Conservation (phyloP, 176 grass and related monocot genomes). For the Triticum monococcum region DNA sequence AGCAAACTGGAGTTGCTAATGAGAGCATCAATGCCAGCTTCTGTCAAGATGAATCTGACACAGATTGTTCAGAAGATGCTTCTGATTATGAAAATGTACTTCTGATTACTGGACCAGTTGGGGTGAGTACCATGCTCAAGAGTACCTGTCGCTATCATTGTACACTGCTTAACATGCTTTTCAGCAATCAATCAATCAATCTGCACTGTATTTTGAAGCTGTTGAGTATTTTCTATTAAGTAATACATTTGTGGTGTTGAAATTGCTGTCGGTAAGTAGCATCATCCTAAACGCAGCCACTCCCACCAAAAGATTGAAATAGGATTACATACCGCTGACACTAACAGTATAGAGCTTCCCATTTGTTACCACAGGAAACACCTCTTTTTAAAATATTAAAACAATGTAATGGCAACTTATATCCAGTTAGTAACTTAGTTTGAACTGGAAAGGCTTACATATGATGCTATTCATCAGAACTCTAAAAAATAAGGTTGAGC, state of each 20-base stretch:
- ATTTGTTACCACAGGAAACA: not conserved
- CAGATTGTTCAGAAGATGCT: slow-evolving; percentile 53
- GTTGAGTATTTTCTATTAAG: not conserved
- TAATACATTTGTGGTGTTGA: not conserved
- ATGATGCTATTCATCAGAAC: slow-evolving; percentile 11
- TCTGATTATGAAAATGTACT: slow-evolving; percentile 60
- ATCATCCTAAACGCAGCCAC: not conserved
- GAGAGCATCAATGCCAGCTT: slow-evolving; percentile 49
- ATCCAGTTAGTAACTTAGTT: slow-evolving; percentile 8
- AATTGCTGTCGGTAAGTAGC: not conserved
- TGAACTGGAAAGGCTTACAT: slow-evolving; percentile 7
- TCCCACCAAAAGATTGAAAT: not conserved
- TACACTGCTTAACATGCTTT: slow-evolving; percentile 2
- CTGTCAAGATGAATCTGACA: slow-evolving; percentile 61
- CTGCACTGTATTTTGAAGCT: slow-evolving; percentile 11
- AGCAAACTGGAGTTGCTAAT: slow-evolving; percentile 35
- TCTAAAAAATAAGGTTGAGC: not conserved
- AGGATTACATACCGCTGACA: not conserved
- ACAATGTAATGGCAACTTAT: not conserved
- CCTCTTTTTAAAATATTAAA: not conserved
- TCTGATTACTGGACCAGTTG: slow-evolving; percentile 97
- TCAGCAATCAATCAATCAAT: not conserved
- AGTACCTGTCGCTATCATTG: slow-evolving; percentile 10
- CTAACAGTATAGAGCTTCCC: slow-evolving; percentile 6
- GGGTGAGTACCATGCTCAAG: slow-evolving; percentile 49